phyloP scores from a whole-genome alignment of 805 yeast genomes.

The Candida krabiensis region DNA sequence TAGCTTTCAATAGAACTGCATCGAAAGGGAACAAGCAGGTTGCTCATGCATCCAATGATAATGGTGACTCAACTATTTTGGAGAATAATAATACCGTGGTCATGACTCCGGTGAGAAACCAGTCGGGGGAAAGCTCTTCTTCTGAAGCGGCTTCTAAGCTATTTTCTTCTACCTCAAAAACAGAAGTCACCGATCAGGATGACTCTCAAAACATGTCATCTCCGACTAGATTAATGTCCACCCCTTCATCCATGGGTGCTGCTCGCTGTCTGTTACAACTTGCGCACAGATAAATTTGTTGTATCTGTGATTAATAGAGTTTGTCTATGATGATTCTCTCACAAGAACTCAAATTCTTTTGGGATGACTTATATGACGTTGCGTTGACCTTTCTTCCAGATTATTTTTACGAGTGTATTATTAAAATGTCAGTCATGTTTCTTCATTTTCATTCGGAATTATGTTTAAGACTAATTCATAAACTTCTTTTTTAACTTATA shows the following conservation, averaged over 20 bases:
- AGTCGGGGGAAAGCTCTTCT: slow-evolving; percentile 1
- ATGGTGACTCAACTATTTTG: slow-evolving; percentile 14
- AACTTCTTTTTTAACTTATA: no score
- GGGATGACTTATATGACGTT: no score
- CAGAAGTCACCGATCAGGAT: slow-evolving; percentile 13
- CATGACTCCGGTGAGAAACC: slow-evolving; percentile 17
- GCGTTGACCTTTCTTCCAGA: no score
- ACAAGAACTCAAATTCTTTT: no score
- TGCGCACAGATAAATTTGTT: slow-evolving; percentile 36
- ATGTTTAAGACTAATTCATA: no score
- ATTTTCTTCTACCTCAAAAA: slow-evolving; percentile 6
- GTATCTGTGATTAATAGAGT: no score
- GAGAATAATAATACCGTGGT: slow-evolving; percentile 13
- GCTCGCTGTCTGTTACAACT: slow-evolving; percentile 44
- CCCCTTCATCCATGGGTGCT: slow-evolving; percentile 50
- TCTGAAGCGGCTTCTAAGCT: slow-evolving; percentile 3
- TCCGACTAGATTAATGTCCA: slow-evolving; percentile 40
- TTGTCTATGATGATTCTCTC: no score
- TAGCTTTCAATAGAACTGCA: neutral
- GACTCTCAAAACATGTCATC: slow-evolving; percentile 33
- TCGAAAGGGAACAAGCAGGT: no score
- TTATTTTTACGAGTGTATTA: slow-evolving; percentile 10
- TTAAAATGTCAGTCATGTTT: neutral
- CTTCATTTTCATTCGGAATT: neutral
- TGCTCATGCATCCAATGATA: slow-evolving; percentile 1